A percentile compares a stretch with the other conserved stretches of the same genome.
Conservation (phyloP, 1,284 basidiomycete genomes). For the Mrakiaceae sp. region DNA sequence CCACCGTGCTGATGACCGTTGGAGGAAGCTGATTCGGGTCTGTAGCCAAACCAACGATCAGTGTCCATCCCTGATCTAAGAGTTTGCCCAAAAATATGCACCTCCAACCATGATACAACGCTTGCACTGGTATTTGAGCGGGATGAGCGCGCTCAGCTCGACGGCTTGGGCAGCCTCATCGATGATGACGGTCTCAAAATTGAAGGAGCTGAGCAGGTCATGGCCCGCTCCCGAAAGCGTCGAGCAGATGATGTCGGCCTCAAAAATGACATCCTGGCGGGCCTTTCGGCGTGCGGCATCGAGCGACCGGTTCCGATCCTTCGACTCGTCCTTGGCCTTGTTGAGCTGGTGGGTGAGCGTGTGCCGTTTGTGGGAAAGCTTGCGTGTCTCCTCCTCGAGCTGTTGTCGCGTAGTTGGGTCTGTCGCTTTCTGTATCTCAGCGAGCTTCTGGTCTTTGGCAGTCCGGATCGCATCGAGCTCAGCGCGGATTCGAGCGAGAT, state of each 20-base stretch:
- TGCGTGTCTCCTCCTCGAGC: slow-evolving; percentile 54
- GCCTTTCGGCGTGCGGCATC: slow-evolving; percentile 66
- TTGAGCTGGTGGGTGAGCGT: slow-evolving; percentile 59
- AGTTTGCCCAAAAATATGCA: slow-evolving; percentile 29
- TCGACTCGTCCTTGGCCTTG: slow-evolving; percentile 66
- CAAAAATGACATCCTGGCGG: slow-evolving; percentile 62
- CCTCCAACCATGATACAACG: slow-evolving; percentile 92
- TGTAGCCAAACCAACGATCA: slow-evolving; percentile 24
- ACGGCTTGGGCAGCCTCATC: slow-evolving; percentile 98
- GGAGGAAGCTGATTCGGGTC: slow-evolving; percentile 97
- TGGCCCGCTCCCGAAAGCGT: slow-evolving; percentile 91
- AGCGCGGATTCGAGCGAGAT: slow-evolving; percentile 50
- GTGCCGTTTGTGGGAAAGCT: slow-evolving; percentile 53
- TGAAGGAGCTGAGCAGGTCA: slow-evolving; percentile 68
- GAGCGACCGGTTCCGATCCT: slow-evolving; percentile 54
- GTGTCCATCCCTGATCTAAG: neutral
- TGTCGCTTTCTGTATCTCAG: slow-evolving; percentile 6
- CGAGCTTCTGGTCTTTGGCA: slow-evolving; percentile 52
- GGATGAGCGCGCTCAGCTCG: slow-evolving; percentile 92
- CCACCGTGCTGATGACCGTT: slow-evolving; percentile 84
- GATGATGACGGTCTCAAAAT: slow-evolving; percentile 93
- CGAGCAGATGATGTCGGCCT: slow-evolving; percentile 87
- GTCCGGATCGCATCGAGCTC: slow-evolving; percentile 55
- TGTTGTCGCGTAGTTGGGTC: neutral
- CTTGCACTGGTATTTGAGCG: slow-evolving; percentile 74